These are phyloP conservation scores for Emmonsiellopsis sp. DNA, from an alignment of 2,329 filamentous ascomycete species.

Conservation along the genomic window DNA sequence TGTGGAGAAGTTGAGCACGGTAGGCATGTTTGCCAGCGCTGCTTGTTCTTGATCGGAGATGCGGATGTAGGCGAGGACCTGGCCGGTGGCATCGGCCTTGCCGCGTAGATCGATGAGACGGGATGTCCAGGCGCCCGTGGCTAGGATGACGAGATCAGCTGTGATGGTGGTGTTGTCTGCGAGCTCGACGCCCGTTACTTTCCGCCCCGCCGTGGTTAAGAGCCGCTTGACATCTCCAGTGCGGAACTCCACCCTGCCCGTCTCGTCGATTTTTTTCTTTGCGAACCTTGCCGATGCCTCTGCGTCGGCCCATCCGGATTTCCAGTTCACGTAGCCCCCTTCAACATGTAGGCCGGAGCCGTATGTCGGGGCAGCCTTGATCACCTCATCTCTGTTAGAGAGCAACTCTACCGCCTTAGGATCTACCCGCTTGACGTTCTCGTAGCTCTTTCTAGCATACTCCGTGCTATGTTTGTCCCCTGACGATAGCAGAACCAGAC, in stretches of 20 bases:
- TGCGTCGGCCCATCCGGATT: slow-evolving; percentile 38
- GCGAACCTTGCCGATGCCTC: slow-evolving; percentile 31
- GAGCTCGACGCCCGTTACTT: slow-evolving; percentile 42
- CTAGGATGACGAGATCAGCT: slow-evolving; percentile 68
- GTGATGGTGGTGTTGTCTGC: slow-evolving; percentile 40
- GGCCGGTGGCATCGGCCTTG: slow-evolving; percentile 69
- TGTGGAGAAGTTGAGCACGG: slow-evolving; percentile 41
- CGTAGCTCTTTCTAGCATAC: slow-evolving; percentile 31
- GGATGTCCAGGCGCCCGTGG: slow-evolving; percentile 80
- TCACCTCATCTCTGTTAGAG: slow-evolving; percentile 24
- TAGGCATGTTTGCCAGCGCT: slow-evolving; percentile 55
- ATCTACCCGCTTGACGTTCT: slow-evolving; percentile 29
- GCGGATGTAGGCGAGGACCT: slow-evolving; percentile 67
- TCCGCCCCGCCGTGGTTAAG: slow-evolving; percentile 8
- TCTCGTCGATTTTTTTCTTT: slow-evolving; percentile 26
- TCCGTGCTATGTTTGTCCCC: slow-evolving; percentile 20
- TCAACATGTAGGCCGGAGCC: slow-evolving; percentile 24
- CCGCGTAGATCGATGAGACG: slow-evolving; percentile 68
- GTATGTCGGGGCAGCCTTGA: slow-evolving; percentile 26
- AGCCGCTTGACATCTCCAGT: slow-evolving; percentile 28
- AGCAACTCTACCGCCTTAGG: slow-evolving; percentile 24
- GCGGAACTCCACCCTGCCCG: slow-evolving; percentile 26
- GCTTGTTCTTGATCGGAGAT: slow-evolving; percentile 64
- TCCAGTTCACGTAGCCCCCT: slow-evolving; percentile 38
- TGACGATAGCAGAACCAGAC: slow-evolving; percentile 32